A percentile compares a stretch with the other conserved stretches of the same genome.
phyloP scores from a whole-genome alignment of 495 filamentous ascomycete species.

The Penicillium flavigenum region DNA sequence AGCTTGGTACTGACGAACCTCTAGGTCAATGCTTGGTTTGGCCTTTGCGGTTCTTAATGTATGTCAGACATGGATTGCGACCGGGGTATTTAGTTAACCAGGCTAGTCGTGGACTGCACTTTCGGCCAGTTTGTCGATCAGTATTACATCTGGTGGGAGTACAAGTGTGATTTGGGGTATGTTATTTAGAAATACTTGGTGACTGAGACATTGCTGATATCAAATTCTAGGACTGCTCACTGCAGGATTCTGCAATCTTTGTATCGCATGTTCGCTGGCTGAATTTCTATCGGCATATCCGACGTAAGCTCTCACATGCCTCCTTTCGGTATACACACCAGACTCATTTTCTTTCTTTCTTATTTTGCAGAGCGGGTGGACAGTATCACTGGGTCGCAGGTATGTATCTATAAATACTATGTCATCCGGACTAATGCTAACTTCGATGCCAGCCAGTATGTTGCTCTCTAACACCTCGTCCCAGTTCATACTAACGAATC shows the following conservation, averaged over 20 bases:
- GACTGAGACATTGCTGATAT: slow-evolving; percentile 3
- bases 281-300: slow-evolving; percentile 72
- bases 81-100: background rate
- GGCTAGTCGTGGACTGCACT: slow-evolving; percentile 46
- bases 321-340: background rate
- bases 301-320: slow-evolving; percentile 41
- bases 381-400: slow-evolving; percentile 75
- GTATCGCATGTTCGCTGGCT: slow-evolving; percentile 64
- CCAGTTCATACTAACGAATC: background rate
- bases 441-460: slow-evolving; percentile 29
- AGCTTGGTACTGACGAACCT: background rate
- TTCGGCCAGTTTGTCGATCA: slow-evolving; percentile 46
- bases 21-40: slow-evolving; percentile 46
- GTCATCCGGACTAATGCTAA: slow-evolving; percentile 6
- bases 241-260: slow-evolving; percentile 67
- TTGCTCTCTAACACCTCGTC: background rate
- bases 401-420: slow-evolving; percentile 11
- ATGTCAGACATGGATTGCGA: slow-evolving; percentile 5
- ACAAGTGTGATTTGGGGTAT: slow-evolving; percentile 48
- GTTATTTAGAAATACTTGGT: background rate
- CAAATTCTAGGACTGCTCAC: slow-evolving; percentile 54
- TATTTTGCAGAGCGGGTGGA: slow-evolving; percentile 47
- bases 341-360: background rate
- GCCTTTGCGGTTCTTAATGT: slow-evolving; percentile 50
- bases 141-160: slow-evolving; percentile 44